These are phyloP conservation scores for Epichloe elymi DNA, from an alignment of 2,329 filamentous ascomycete genomes.

Conservation along the genomic window DNA sequence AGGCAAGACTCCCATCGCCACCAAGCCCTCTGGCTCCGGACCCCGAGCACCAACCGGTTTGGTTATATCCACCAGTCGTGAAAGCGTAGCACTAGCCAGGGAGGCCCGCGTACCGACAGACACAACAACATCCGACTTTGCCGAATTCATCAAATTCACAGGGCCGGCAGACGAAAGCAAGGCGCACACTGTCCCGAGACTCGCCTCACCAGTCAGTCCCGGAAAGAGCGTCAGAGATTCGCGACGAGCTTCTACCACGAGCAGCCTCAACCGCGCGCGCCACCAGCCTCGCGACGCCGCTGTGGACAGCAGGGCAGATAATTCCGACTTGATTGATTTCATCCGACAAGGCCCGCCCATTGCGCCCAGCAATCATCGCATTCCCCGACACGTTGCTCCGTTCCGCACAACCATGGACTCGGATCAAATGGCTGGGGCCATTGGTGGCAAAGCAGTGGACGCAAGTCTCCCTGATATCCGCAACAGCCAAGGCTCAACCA, in stretches of 20 bases:
- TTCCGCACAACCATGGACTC: conserved; percentile 80
- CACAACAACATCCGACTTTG: conserved; percentile 69
- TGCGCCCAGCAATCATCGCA: conserved; percentile 48
- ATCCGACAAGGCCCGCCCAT: conserved; percentile 74
- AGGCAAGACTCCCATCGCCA: neutral
- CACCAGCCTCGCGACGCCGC: conserved; percentile 61
- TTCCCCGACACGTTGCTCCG: conserved; percentile 66
- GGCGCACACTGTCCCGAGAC: conserved; percentile 22
- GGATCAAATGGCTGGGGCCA: conserved; percentile 51
- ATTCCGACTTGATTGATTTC: conserved; percentile 86
- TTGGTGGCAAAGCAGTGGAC: conserved; percentile 44
- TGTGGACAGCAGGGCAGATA: conserved; percentile 50
- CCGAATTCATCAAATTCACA: conserved; percentile 79
- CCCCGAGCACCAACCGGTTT: conserved; percentile 12
- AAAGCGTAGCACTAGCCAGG: conserved; percentile 34
- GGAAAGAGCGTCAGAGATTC: conserved; percentile 26
- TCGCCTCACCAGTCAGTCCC: conserved; percentile 16
- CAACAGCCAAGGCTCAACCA: conserved; percentile 43
- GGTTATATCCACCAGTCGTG: conserved; percentile 10
- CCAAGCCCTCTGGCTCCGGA: conserved; percentile 9
- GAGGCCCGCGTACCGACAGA: conserved; percentile 61
- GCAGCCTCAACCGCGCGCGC: conserved; percentile 31
- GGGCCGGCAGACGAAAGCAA: conserved; percentile 46
- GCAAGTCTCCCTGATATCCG: conserved; percentile 43
- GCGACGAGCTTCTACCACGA: conserved; percentile 24